Evolutionary conservation across 2,329 filamentous ascomycete genomes (phyloP).

Genomic region (Nemania diffusa): DNA sequence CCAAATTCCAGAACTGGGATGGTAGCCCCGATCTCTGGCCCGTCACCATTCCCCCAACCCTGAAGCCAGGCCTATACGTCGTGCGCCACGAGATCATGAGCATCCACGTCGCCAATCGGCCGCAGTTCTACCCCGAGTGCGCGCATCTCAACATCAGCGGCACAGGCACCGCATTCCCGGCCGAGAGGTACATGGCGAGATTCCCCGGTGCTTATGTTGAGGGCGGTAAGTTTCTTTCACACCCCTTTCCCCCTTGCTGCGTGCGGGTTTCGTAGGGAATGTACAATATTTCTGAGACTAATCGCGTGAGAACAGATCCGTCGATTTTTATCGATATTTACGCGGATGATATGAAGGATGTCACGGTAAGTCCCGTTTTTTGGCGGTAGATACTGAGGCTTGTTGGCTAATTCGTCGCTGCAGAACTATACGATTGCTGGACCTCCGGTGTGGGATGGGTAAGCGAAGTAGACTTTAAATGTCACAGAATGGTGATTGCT

Average conservation of each 20-base stretch:
- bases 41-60: slow-evolving; percentile 56
- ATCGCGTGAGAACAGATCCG: slow-evolving; percentile 46
- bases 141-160: slow-evolving; percentile 52
- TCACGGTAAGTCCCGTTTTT: slow-evolving; percentile 43
- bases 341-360: slow-evolving; percentile 48
- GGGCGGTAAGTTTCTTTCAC: slow-evolving; percentile 46
- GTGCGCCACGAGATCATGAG: slow-evolving; percentile 64
- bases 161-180: slow-evolving; percentile 44
- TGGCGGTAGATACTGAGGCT: not conserved
- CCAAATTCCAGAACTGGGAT: slow-evolving; percentile 54
- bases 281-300: not conserved
- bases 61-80: slow-evolving; percentile 61
- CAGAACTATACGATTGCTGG: slow-evolving; percentile 54
- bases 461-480: slow-evolving; percentile 20
- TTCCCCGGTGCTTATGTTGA: slow-evolving; percentile 53
- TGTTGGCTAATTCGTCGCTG: not conserved
- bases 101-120: slow-evolving; percentile 60
- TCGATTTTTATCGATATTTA: slow-evolving; percentile 54
- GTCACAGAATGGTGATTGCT: not conserved
- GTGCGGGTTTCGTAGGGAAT: not conserved
- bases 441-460: slow-evolving; percentile 54
- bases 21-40: slow-evolving; percentile 55
- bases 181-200: slow-evolving; percentile 45
- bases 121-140: slow-evolving; percentile 57
- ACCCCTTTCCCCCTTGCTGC: not conserved